A percentile compares a stretch with the other conserved stretches of the same genome.
Conservation (phyloP, 2,329 filamentous ascomycete genomes). For the Sclerotinia minor region DNA sequence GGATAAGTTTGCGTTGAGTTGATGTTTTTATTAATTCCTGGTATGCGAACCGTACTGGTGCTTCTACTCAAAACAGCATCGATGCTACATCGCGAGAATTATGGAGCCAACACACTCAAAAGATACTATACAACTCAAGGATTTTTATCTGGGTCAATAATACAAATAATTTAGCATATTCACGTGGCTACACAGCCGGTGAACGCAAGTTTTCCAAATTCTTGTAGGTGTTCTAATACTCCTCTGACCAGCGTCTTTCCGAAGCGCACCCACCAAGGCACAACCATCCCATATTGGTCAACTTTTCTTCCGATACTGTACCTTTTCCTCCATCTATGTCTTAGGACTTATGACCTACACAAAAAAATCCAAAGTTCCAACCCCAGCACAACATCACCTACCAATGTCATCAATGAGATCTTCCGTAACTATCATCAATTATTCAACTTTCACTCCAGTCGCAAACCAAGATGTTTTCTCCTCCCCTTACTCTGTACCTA, state of each 20-base stretch:
- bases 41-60: conserved; percentile 50
- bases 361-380: conserved; percentile 51
- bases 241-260: conserved; percentile 27
- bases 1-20: conserved; percentile 48
- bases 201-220: conserved; percentile 34
- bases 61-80: conserved; percentile 43
- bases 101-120: conserved; percentile 46
- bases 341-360: conserved; percentile 50
- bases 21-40: conserved; percentile 55
- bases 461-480: neutral
- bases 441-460: no score
- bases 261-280: conserved; percentile 52
- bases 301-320: conserved; percentile 64
- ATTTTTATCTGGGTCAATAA: conserved; percentile 51
- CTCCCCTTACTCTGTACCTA: no score
- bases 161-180: conserved; percentile 49
- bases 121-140: conserved; percentile 47
- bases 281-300: conserved; percentile 62
- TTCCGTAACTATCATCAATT: neutral
- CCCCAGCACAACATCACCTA: conserved; percentile 42
- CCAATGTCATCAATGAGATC: conserved; percentile 49
- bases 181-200: conserved; percentile 50
- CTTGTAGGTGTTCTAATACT: neutral
- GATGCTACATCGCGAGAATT: conserved; percentile 47
- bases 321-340: conserved; percentile 55